Evolutionary conservation across 805 yeast genomes (phyloP).

Genomic region (Candida dajiaensis): DNA sequence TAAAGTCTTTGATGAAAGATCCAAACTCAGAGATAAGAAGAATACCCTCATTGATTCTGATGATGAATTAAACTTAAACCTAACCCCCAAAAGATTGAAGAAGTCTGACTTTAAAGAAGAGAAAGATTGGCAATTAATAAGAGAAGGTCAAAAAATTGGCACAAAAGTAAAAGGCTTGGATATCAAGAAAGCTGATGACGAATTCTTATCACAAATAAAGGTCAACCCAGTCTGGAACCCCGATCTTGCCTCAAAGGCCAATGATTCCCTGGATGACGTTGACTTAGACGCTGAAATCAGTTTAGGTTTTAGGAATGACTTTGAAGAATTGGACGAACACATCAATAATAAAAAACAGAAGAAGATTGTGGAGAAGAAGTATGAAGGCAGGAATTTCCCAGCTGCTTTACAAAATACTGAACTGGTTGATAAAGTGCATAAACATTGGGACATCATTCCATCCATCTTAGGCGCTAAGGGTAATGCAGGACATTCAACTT

Average conservation of each 20-base stretch:
- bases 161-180: neutral
- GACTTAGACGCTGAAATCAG: conserved; percentile 13
- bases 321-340: conserved; percentile 15
- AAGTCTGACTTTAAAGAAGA: conserved; percentile 1
- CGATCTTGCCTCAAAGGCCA: neutral
- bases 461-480: conserved; percentile 37
- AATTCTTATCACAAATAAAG: conserved; percentile 8
- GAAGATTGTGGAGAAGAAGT: conserved; percentile 14
- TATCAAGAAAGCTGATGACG: conserved; percentile 3
- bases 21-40: neutral
- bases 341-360: conserved; percentile 12
- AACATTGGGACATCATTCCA: conserved; percentile 30
- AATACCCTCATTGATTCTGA: neutral
- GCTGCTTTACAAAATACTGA: conserved; percentile 23
- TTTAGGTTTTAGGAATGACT: conserved; percentile 7
- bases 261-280: neutral
- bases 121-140: conserved; percentile 2
- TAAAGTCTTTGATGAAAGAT: neutral
- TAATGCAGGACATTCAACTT: conserved; percentile 33
- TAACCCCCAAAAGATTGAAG: neutral
- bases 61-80: neutral
- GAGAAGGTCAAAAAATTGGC: conserved; percentile 2
- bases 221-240: conserved; percentile 10
- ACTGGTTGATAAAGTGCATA: conserved; percentile 25
- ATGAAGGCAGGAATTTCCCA: conserved; percentile 20